Evolutionary conservation across 2,329 filamentous ascomycete genomes (phyloP).

Genomic region (Trichoderma koningiopsis): DNA sequence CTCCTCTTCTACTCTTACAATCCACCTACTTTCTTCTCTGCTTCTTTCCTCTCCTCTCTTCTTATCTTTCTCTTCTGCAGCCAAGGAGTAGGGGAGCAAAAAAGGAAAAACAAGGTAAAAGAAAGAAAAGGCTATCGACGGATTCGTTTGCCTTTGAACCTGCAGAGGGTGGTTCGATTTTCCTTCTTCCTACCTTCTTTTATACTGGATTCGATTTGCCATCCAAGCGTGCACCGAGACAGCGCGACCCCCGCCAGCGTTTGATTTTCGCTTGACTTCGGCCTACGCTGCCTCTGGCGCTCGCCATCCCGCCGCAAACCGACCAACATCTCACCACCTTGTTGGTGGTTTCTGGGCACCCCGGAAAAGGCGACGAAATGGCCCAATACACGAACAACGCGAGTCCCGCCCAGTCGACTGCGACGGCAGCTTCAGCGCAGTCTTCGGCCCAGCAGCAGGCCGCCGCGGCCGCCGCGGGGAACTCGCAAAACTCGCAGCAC

Average conservation of each 20-base stretch:
- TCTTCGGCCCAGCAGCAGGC: slow-evolving; percentile 27
- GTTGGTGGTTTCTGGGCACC: slow-evolving; percentile 1
- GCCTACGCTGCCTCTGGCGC: slow-evolving; percentile 32
- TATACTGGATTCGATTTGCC: slow-evolving; percentile 6
- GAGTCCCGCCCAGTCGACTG: slow-evolving; percentile 30
- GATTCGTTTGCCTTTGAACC: neutral
- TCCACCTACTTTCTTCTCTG: neutral
- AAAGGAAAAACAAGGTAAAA: neutral
- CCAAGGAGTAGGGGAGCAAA: neutral
- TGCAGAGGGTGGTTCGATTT: neutral
- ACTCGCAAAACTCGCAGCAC: slow-evolving; percentile 44
- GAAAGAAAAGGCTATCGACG: neutral
- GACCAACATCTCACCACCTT: slow-evolving; percentile 29
- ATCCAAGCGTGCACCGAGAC: slow-evolving; percentile 7
- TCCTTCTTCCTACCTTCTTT: neutral
- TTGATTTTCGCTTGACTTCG: slow-evolving; percentile 27
- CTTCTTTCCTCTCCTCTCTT: neutral
- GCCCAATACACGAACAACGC: slow-evolving; percentile 30
- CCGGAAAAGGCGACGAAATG: slow-evolving; percentile 25
- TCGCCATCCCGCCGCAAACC: slow-evolving; percentile 43
- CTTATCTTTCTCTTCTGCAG: neutral
- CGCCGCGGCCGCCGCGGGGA: slow-evolving; percentile 9
- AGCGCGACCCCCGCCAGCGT: slow-evolving; percentile 16
- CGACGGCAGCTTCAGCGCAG: slow-evolving; percentile 28
- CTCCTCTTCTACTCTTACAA: slow-evolving; percentile 12